These are phyloP conservation scores for Strigomonas oncopelti DNA, from an alignment of 208 protist genomes.

Conservation along the genomic window DNA sequence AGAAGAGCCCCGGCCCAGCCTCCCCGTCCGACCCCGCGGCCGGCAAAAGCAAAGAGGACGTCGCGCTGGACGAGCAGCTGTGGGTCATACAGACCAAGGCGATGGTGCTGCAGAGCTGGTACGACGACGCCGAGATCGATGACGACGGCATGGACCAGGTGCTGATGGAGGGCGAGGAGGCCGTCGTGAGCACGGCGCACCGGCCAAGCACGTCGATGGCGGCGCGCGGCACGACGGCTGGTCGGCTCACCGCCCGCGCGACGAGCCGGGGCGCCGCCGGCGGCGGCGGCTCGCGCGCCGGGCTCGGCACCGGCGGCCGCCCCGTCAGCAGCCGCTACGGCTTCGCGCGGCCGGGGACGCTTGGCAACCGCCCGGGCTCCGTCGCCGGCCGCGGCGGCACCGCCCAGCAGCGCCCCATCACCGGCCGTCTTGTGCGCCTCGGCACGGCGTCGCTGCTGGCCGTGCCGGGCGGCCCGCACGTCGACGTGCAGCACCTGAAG, in stretches of 20 bases:
- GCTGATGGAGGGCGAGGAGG: slow-evolving; percentile 89
- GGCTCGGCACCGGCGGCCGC: slow-evolving; percentile 37
- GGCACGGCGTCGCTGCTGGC: slow-evolving; percentile 90
- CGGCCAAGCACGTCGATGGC: slow-evolving; percentile 83
- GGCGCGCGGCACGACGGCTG: slow-evolving; percentile 1
- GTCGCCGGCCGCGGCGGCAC: slow-evolving; percentile 41
- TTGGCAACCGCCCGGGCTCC: slow-evolving; percentile 39
- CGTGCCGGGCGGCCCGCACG: slow-evolving; percentile 73
- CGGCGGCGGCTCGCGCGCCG: slow-evolving; percentile 20
- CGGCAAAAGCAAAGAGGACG: background rate
- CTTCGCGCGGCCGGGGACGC: slow-evolving; percentile 77
- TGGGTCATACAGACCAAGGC: slow-evolving; percentile 92
- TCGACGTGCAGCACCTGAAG: slow-evolving; percentile 81
- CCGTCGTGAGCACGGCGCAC: slow-evolving; percentile 74
- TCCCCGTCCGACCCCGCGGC: no score
- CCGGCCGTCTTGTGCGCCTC: slow-evolving; percentile 89
- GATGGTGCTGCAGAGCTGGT: slow-evolving; percentile 89
- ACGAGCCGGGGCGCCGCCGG: slow-evolving; percentile 25
- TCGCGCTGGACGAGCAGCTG: slow-evolving; percentile 54
- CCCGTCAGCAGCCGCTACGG: slow-evolving; percentile 77
- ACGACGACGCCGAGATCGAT: slow-evolving; percentile 95
- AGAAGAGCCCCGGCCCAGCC: background rate
- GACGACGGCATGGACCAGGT: slow-evolving; percentile 91
- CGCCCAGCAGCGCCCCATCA: slow-evolving; percentile 63
- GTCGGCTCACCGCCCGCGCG: slow-evolving; percentile 22